Evolutionary conservation across 305 asterid genomes (phyloP), one percentile per base, ranked within the genome.

Genomic region (Coffea humblotiana): DNA sequence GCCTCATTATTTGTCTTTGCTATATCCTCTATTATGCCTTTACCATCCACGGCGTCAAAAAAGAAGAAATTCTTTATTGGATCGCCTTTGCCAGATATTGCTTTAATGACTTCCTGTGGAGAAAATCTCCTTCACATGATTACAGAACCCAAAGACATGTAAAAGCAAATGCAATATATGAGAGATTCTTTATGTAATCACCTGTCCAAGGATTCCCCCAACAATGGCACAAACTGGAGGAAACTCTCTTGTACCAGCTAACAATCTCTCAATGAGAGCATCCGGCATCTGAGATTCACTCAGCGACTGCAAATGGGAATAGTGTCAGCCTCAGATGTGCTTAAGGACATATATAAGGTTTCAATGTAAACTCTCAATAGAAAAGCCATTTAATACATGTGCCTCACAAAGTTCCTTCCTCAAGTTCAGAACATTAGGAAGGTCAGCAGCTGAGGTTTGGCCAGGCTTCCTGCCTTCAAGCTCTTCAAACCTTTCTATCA

Each of bases 181-280:
- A 47, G 45, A 43, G 47, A 66, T 45, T 66, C 16, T 25, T 6
- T 7, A 72, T 21, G 56, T 77, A 32, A 91, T 71, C 56, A 88
- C 98, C 98, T 96, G 99, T 37, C 99, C 99, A 19, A 93, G 98
- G 83, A 96, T 88, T 80, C 98, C 99, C 32, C 98, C 99, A 15
- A 94, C 61, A 72, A 96, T 81, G 51, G 98, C 98, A 85, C 97
- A 92, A 51, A 93, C 98, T 0, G 98, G 99, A 65, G 99, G 98
- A 78, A 96, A 93, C 84, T 96, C 99, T 66, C 70, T 83, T 82
- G 84, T 80, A 69, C 97, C 90, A 75, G 90, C 91, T 69, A 92
- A 79, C 87, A 96, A 81, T 83, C 98, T 90, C 87, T 84, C 86
- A 18, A 96, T 88, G 56, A 96, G 95, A 78, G 89, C 81, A 84